These are phyloP conservation scores for Phylloporus sp. DNA, from an alignment of 768 basidiomycete genomes.

Conservation along the genomic window DNA sequence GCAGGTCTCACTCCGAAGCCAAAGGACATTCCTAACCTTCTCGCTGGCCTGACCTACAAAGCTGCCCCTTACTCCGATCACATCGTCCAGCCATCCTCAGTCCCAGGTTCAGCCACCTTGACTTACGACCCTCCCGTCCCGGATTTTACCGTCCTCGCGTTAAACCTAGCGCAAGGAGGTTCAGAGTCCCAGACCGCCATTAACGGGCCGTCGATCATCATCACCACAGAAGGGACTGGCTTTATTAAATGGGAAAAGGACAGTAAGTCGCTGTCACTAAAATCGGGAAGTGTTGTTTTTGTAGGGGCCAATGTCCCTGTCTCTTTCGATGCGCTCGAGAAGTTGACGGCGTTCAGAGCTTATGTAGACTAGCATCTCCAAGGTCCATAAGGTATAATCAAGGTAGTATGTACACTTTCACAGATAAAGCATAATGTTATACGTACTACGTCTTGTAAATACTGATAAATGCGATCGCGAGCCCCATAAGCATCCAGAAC, in stretches of 20 bases:
- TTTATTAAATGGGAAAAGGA: conserved; percentile 44
- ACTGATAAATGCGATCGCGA: background rate
- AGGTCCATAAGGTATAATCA: no score
- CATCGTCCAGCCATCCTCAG: conserved; percentile 55
- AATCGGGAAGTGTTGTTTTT: conserved; percentile 74
- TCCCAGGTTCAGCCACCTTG: conserved; percentile 37
- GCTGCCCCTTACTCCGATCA: conserved; percentile 66
- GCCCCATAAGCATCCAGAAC: background rate
- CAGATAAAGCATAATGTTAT: background rate
- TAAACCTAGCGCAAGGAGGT: conserved; percentile 42
- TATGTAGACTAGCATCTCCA: conserved; percentile 17
- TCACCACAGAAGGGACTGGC: conserved; percentile 70
- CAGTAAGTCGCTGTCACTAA: conserved; percentile 37
- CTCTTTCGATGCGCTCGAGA: conserved; percentile 36
- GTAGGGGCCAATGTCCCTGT: conserved; percentile 67
- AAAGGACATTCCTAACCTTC: conserved; percentile 87
- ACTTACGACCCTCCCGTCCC: conserved; percentile 90
- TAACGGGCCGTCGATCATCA: conserved; percentile 79
- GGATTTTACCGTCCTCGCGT: conserved; percentile 84
- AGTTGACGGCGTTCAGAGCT: conserved; percentile 26
- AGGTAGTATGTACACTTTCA: no score
- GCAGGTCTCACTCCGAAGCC: conserved; percentile 97
- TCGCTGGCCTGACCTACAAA: conserved; percentile 81
- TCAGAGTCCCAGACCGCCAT: conserved; percentile 56
- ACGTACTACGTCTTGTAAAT: background rate